Evolutionary conservation across 495 filamentous ascomycete species (phyloP).

Genomic region (Thermothielavioides terrestris): DNA sequence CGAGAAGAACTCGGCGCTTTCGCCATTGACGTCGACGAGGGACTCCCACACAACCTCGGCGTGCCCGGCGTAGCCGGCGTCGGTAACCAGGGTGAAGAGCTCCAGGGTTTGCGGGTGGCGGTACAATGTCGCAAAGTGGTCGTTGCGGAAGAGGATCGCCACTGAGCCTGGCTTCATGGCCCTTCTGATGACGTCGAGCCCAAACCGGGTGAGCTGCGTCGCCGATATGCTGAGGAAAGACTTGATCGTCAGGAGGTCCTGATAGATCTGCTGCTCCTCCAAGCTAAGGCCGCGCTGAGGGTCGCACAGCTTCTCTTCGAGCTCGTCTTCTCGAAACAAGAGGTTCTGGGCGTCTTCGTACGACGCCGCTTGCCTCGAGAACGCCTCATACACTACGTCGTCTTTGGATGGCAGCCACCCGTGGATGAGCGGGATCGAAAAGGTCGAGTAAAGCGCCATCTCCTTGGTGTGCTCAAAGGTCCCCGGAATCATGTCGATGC

Average conservation of each 20-base stretch:
- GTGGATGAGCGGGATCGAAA: constrained; percentile 82
- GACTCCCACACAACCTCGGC: constrained; percentile 96
- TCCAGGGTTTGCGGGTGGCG: constrained; percentile 62
- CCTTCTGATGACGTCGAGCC: constrained; percentile 60
- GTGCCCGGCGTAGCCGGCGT: constrained; percentile 79
- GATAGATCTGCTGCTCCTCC: constrained; percentile 63
- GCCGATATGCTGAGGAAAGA: constrained; percentile 67
- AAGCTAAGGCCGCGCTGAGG: constrained; percentile 41
- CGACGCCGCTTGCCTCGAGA: constrained; percentile 61
- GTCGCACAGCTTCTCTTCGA: constrained; percentile 66
- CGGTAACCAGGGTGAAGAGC: constrained; percentile 77
- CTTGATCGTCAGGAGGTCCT: constrained; percentile 75
- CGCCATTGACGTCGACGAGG: constrained; percentile 79
- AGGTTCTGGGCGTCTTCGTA: constrained; percentile 89
- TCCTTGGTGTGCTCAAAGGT: constrained; percentile 76
- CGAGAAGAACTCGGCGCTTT: constrained; percentile 71
- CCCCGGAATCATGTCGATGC: constrained; percentile 48
- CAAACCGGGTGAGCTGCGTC: constrained; percentile 79
- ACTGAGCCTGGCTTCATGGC: constrained; percentile 62
- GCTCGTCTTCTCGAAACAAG: constrained; percentile 76
- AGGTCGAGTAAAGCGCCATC: constrained; percentile 78
- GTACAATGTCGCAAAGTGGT: constrained; percentile 91
- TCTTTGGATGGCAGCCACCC: constrained; percentile 73
- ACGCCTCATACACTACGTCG: constrained; percentile 53
- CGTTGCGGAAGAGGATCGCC: constrained; percentile 89